A percentile compares a stretch with the other conserved stretches of the same genome.
Conservation (phyloP, 2,329 filamentous ascomycete species). For the Zarea fungicola region DNA sequence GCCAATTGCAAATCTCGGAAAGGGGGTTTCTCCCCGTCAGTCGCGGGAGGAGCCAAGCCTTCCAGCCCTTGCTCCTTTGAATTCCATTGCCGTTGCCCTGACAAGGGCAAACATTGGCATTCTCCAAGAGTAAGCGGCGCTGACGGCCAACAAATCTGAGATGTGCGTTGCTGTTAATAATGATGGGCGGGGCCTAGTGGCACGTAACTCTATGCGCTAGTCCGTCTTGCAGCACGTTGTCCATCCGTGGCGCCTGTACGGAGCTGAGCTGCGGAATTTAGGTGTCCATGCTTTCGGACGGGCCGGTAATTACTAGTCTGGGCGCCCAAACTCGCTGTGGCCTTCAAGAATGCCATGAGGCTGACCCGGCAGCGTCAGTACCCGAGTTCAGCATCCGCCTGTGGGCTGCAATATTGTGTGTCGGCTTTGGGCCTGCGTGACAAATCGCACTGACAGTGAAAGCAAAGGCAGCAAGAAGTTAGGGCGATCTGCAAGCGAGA, state of each 20-base stretch:
- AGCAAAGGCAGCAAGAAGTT: too few species aligned
- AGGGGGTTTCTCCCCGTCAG: background rate
- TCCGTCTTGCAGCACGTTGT: background rate
- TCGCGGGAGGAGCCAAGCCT: background rate
- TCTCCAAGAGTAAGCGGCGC: background rate
- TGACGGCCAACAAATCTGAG: slow-evolving; percentile 4
- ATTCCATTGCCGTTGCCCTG: background rate
- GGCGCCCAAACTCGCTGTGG: too few species aligned
- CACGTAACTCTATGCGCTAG: slow-evolving; percentile 2
- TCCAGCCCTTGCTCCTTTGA: background rate
- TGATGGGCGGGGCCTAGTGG: slow-evolving; percentile 3
- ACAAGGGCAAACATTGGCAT: slow-evolving; percentile 7
- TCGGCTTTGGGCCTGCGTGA: too few species aligned
- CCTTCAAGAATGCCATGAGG: too few species aligned
- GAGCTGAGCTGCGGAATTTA: background rate
- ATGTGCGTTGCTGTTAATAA: slow-evolving; percentile 9
- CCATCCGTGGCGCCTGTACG: background rate
- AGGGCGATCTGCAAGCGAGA: too few species aligned
- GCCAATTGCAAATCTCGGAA: background rate
- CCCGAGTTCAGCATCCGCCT: too few species aligned
- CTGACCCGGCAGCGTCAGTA: too few species aligned
- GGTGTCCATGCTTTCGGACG: background rate
- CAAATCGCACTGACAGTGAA: too few species aligned
- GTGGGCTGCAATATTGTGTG: too few species aligned
- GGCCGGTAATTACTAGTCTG: too few species aligned